Conservation (phyloP, 768 basidiomycete genomes). For the Mrakia blollopis region DNA sequence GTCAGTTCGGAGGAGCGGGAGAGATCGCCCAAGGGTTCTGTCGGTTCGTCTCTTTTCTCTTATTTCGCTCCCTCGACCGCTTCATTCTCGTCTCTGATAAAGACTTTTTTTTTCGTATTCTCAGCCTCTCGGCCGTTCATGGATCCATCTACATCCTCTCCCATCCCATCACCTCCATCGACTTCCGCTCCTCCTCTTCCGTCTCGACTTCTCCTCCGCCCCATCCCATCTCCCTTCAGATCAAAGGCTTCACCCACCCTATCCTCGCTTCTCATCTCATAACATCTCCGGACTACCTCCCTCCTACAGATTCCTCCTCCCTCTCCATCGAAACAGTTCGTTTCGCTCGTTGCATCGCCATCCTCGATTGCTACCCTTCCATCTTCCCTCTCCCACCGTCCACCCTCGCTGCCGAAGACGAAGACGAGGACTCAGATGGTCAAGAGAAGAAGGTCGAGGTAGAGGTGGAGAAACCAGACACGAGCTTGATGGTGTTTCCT, state of each 20-base stretch:
- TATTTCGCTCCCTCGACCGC: not conserved
- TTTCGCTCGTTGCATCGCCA: conserved; percentile 53
- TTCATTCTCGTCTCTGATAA: not conserved
- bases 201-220: not conserved
- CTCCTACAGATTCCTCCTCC: not conserved
- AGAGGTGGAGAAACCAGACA: conserved; percentile 50
- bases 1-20: conserved; percentile 88
- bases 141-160: conserved; percentile 50
- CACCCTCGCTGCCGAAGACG: too few relatives aligned
- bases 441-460: conserved; percentile 29
- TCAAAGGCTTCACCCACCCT: conserved; percentile 27
- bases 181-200: not conserved
- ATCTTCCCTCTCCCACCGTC: conserved; percentile 35
- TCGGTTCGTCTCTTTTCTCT: conserved; percentile 39
- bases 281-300: conserved; percentile 25
- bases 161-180: conserved; percentile 30
- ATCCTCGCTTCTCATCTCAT: conserved; percentile 21
- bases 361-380: conserved; percentile 50
- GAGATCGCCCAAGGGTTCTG: conserved; percentile 85
- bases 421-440: not conserved
- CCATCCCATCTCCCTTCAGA: conserved; percentile 19
- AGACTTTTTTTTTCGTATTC: not conserved
- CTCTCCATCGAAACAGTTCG: not conserved
- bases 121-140: conserved; percentile 74
- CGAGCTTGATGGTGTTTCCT: conserved; percentile 68